Conservation (phyloP, 495 filamentous ascomycete species). For the Annulohypoxylon maeteangense region DNA sequence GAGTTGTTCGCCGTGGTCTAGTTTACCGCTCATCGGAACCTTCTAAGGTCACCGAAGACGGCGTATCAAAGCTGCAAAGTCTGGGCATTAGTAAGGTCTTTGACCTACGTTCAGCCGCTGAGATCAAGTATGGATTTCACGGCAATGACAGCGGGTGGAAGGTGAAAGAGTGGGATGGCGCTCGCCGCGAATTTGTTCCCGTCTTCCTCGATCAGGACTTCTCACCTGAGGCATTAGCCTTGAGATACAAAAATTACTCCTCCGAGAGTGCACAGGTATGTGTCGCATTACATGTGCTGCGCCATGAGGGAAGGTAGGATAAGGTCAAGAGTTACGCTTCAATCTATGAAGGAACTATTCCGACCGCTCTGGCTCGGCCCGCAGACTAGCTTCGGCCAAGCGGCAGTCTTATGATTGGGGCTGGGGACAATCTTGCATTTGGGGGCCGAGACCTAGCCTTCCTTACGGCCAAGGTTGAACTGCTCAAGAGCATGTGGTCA, state of each 20-base stretch:
- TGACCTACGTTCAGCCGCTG: slow-evolving; percentile 69
- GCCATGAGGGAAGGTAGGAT: neutral
- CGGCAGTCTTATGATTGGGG: slow-evolving; percentile 11
- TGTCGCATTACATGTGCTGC: slow-evolving; percentile 24
- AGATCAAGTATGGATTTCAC: slow-evolving; percentile 55
- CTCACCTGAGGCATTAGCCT: slow-evolving; percentile 61
- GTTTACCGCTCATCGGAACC: slow-evolving; percentile 70
- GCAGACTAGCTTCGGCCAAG: slow-evolving; percentile 1
- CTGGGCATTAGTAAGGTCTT: slow-evolving; percentile 71
- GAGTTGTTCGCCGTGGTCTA: slow-evolving; percentile 57
- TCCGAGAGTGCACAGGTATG: slow-evolving; percentile 56
- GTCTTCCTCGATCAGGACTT: slow-evolving; percentile 70
- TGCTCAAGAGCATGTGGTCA: slow-evolving; percentile 5
- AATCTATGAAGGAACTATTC: neutral
- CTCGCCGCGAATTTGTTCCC: slow-evolving; percentile 63
- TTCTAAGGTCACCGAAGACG: slow-evolving; percentile 60
- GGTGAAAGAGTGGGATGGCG: slow-evolving; percentile 58
- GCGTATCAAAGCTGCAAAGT: slow-evolving; percentile 60
- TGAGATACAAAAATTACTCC: slow-evolving; percentile 60
- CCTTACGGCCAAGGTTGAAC: slow-evolving; percentile 5
- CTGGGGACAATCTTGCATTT: slow-evolving; percentile 17
- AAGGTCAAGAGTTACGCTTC: neutral
- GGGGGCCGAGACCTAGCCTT: slow-evolving; percentile 28
- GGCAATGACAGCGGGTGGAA: slow-evolving; percentile 43
- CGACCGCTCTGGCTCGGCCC: slow-evolving; percentile 14